Conservation (phyloP, 139 green algal species). For the Chlamydomonas applanata region DNA sequence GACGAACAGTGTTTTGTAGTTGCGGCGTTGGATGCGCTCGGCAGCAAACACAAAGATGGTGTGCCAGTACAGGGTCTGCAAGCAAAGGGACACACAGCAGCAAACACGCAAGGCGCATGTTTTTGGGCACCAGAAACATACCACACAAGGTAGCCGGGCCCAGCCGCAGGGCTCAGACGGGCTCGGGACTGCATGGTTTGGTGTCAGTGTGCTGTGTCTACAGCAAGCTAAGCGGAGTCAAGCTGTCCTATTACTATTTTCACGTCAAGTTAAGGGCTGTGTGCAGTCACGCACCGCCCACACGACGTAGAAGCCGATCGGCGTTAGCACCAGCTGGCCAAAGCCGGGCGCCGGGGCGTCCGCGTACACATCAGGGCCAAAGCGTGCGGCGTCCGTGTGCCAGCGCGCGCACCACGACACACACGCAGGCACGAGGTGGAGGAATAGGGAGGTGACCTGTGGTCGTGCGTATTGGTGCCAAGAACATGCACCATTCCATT, state of each 20-base stretch:
- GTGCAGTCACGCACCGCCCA: constrained; percentile 49
- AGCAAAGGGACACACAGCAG: neutral
- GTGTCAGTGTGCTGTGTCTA: no score
- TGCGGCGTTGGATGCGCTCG: constrained; percentile 27
- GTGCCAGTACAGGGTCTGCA: constrained; percentile 57
- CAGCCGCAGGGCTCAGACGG: no score
- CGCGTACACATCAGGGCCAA: constrained; percentile 13
- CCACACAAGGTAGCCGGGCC: no score
- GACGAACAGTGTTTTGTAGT: constrained; percentile 64
- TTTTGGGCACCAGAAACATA: neutral
- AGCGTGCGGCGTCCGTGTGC: constrained; percentile 31
- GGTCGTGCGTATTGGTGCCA: neutral
- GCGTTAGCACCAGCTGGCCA: constrained; percentile 44
- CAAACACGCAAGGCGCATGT: no score
- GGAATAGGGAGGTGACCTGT: constrained; percentile 70
- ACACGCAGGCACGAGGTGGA: constrained; percentile 73
- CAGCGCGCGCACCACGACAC: constrained; percentile 70
- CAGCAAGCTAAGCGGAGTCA: no score
- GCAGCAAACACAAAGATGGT: constrained; percentile 72
- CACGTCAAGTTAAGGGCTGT: no score
- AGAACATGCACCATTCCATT: neutral
- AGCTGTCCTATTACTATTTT: no score
- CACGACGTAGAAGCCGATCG: constrained; percentile 50
- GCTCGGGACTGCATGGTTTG: no score
- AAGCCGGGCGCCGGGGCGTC: neutral